These are phyloP conservation scores for Perkinsus marinus DNA, from an alignment of 169 alveolate species.

Conservation along the genomic window DNA sequence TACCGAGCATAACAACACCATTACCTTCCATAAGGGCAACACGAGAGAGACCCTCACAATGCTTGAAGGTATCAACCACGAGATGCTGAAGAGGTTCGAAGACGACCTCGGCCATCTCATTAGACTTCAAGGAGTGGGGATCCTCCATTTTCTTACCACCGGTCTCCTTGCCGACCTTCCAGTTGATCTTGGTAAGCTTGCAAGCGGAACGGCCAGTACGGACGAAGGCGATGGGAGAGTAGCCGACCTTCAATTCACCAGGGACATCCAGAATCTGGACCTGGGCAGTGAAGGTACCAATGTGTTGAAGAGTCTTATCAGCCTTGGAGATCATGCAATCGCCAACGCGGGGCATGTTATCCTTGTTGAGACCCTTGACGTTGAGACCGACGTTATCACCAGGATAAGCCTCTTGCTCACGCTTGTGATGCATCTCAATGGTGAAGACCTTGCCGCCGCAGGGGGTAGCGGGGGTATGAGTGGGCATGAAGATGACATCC, in stretches of 20 bases:
- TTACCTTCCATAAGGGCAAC: constrained; percentile 16
- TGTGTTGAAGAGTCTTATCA: neutral
- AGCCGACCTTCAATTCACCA: constrained; percentile 85
- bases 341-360: neutral
- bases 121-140: constrained; percentile 82
- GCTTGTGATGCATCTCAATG: constrained; percentile 93
- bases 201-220: constrained; percentile 93
- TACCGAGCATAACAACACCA: constrained; percentile 1
- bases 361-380: constrained; percentile 29
- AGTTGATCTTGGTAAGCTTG: constrained; percentile 70
- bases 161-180: constrained; percentile 87
- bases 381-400: constrained; percentile 97
- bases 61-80: constrained; percentile 83
- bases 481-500: constrained; percentile 39
- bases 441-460: constrained; percentile 9
- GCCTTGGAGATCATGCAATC: neutral
- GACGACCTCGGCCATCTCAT: constrained; percentile 84
- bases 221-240: constrained; percentile 88
- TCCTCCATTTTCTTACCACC: constrained; percentile 72
- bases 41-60: constrained; percentile 51
- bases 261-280: constrained; percentile 89
- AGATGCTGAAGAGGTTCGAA: constrained; percentile 85
- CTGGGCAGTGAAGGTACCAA: constrained; percentile 73
- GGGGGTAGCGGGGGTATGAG: constrained; percentile 7
- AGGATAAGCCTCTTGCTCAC: constrained; percentile 87